Evolutionary conservation across 179 eudicot genomes (phyloP).

Genomic region (Corrigiola litoralis): DNA sequence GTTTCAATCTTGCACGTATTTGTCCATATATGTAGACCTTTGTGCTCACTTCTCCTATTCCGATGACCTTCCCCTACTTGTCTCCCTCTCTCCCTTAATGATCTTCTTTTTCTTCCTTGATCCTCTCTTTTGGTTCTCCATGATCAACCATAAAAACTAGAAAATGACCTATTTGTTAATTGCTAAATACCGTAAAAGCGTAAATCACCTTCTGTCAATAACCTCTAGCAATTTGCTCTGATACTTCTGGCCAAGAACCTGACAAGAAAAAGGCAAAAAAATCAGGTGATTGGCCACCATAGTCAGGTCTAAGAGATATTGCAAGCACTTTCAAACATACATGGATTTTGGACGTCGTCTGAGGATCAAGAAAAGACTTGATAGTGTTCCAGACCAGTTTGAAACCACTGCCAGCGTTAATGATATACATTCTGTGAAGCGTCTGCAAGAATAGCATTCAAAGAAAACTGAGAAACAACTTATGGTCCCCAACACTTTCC

Average conservation of each 20-base stretch:
- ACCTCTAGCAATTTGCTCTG: slow-evolving; percentile 66
- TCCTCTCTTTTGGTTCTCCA: too few species aligned
- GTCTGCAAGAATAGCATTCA: slow-evolving; percentile 45
- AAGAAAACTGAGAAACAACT: background rate
- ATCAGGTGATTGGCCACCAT: background rate
- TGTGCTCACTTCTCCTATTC: too few species aligned
- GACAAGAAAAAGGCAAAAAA: background rate
- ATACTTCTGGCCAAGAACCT: slow-evolving; percentile 82
- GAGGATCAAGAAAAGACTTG: slow-evolving; percentile 81
- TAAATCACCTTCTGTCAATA: slow-evolving; percentile 70
- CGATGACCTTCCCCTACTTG: too few species aligned
- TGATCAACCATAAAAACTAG: background rate
- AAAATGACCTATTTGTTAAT: background rate
- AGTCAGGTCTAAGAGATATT: too few species aligned
- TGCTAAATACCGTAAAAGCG: too few species aligned
- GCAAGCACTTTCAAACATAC: slow-evolving; percentile 32
- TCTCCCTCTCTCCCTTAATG: too few species aligned
- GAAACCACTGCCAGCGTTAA: slow-evolving; percentile 97
- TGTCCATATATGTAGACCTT: too few species aligned
- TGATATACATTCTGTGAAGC: slow-evolving; percentile 76
- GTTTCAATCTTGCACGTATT: too few species aligned
- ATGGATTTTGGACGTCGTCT: slow-evolving; percentile 77
- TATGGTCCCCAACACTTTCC: background rate
- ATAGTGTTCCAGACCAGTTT: slow-evolving; percentile 77
- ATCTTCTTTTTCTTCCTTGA: too few species aligned